These are phyloP conservation scores for Letharia lupina DNA, from an alignment of 495 filamentous ascomycete genomes.

Conservation along the genomic window DNA sequence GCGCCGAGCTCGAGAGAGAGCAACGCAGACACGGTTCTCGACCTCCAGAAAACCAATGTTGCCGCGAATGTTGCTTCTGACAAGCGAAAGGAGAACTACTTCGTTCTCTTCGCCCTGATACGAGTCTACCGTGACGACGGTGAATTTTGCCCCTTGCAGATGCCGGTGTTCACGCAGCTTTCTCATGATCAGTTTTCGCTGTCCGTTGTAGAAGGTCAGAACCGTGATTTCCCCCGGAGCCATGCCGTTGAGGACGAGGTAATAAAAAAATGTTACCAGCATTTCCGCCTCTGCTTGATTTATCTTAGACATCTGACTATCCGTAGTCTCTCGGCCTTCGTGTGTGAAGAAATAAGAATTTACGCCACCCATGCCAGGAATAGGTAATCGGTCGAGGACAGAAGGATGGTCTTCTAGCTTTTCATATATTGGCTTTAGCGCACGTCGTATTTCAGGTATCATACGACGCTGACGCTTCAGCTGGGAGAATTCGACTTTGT, in stretches of 20 bases:
- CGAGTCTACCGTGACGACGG: constrained; percentile 79
- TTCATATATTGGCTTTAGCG: constrained; percentile 61
- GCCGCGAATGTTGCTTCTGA: constrained; percentile 54
- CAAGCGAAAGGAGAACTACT: constrained; percentile 73
- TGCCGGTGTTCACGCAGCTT: constrained; percentile 43
- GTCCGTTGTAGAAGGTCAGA: constrained; percentile 87
- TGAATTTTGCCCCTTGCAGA: constrained; percentile 44
- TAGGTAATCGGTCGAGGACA: constrained; percentile 49
- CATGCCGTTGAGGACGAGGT: constrained; percentile 63
- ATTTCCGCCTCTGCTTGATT: constrained; percentile 73
- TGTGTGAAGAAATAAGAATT: constrained; percentile 70
- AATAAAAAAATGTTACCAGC: constrained; percentile 61
- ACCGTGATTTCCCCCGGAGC: constrained; percentile 59
- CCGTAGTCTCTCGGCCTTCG: constrained; percentile 53
- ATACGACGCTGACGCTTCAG: constrained; percentile 60
- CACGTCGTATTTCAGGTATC: constrained; percentile 59
- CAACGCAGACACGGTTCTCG: constrained; percentile 76
- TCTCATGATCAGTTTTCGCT: constrained; percentile 56
- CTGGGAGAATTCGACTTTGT: constrained; percentile 54
- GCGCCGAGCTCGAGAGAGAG: constrained; percentile 74
- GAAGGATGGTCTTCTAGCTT: constrained; percentile 59
- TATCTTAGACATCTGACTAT: constrained; percentile 58
- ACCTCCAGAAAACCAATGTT: constrained; percentile 64
- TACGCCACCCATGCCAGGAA: constrained; percentile 76
- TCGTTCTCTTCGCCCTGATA: constrained; percentile 96